Conservation (phyloP, 768 basidiomycete genomes). For the Lactarius hatsudake region DNA sequence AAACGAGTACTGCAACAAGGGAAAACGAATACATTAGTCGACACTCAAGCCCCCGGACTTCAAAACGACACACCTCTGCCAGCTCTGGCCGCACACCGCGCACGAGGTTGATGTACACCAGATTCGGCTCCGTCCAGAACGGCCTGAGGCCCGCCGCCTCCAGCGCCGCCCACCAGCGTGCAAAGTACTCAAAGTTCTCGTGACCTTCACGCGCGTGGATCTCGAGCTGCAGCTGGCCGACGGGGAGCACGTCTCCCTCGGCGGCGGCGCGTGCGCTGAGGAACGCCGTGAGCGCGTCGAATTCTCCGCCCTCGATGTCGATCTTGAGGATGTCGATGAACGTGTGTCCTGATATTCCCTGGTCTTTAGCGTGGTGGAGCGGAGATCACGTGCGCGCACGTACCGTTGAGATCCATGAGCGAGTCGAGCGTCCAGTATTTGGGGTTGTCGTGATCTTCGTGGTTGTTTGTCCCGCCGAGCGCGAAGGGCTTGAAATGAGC, state of each 20-base stretch:
- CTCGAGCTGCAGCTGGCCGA: no score
- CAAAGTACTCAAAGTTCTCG: no score
- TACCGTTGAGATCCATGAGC: slow-evolving; percentile 64
- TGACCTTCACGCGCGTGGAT: no score
- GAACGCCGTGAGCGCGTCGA: no score
- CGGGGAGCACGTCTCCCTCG: no score
- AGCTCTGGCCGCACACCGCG: slow-evolving; percentile 39
- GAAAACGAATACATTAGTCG: background rate
- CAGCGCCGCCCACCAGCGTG: no score
- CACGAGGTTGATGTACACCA: slow-evolving; percentile 46
- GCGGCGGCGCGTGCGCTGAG: no score
- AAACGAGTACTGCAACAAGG: slow-evolving; percentile 38
- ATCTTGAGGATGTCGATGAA: slow-evolving; percentile 66
- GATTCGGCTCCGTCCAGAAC: slow-evolving; percentile 62
- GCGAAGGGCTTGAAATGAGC: slow-evolving; percentile 44
- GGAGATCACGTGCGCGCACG: slow-evolving; percentile 12
- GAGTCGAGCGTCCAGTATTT: slow-evolving; percentile 63
- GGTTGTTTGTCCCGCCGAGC: slow-evolving; percentile 42
- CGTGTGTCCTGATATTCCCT: slow-evolving; percentile 47
- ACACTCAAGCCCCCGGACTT: no score
- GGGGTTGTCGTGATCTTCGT: slow-evolving; percentile 42
- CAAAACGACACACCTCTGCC: slow-evolving; percentile 36
- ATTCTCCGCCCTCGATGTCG: background rate
- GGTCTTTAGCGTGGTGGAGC: no score
- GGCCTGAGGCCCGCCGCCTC: no score